A percentile compares a stretch with the other conserved stretches of the same genome.
Evolutionary conservation across 2,329 filamentous ascomycete genomes (phyloP).

Genomic region (Periconia sp.): DNA sequence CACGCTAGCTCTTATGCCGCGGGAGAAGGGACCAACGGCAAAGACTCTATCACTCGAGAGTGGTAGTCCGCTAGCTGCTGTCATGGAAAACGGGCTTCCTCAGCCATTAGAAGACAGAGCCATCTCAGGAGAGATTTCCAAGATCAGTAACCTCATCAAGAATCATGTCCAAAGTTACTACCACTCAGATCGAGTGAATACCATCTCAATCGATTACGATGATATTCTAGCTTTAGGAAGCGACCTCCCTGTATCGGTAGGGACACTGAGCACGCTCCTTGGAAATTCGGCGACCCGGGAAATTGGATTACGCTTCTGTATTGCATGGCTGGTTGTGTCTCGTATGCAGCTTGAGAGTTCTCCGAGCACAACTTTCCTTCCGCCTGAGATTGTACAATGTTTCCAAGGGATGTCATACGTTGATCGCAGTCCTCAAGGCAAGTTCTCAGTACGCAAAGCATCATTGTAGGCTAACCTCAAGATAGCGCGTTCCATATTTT

Average conservation of each 20-base stretch:
- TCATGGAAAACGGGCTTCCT: constrained; percentile 25
- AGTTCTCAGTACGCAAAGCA: not conserved
- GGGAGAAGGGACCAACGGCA: constrained; percentile 23
- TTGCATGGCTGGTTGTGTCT: constrained; percentile 38
- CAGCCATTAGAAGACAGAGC: constrained; percentile 43
- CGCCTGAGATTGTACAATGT: constrained; percentile 29
- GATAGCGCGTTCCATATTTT: constrained; percentile 23
- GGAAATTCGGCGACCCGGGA: constrained; percentile 32
- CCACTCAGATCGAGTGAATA: constrained; percentile 24
- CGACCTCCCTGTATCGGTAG: constrained; percentile 26
- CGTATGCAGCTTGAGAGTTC: constrained; percentile 23
- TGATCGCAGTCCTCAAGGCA: constrained; percentile 21
- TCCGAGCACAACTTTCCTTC: constrained; percentile 30
- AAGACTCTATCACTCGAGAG: constrained; percentile 17
- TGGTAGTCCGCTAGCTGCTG: constrained; percentile 11
- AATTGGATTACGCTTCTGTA: constrained; percentile 35
- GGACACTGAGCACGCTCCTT: constrained; percentile 34
- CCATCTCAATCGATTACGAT: constrained; percentile 28
- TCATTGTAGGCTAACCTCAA: constrained; percentile 4
- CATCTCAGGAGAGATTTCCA: constrained; percentile 38
- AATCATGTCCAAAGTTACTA: constrained; percentile 48
- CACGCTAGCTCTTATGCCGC: constrained; percentile 17
- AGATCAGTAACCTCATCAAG: constrained; percentile 41
- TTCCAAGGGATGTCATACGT: constrained; percentile 22
- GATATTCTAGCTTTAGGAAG: constrained; percentile 29